Base-by-base conservation (phyloP, 768 basidiomycete genomes). In the Hirschioporus abietinus region DNA sequence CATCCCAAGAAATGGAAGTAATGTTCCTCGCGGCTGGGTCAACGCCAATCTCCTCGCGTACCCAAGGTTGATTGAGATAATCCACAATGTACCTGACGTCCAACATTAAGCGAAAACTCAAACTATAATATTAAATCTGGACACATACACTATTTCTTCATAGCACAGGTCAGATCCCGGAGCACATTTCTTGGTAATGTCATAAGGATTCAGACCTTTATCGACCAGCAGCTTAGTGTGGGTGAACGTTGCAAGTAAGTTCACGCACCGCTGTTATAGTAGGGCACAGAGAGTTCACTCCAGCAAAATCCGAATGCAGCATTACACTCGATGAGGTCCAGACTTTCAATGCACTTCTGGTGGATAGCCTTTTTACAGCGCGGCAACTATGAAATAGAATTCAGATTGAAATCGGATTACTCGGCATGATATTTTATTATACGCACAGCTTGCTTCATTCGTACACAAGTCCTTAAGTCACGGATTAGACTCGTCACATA, bases 131-230 rank as follows among this genome's bases (percentile, higher is more conserved):
- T 64, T 66, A 26, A 68, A 60, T 26, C 23, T 7, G 34, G 20
- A 24, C 8, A 57, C 73, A 63, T 67, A 83, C 82, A 72, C 75
- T 8, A 80, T 86, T 70, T 82, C 82, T 1, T 71, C 66, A 66
- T 81, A 82, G 73, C 82, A 83, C 35, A 79, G 72, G 27, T 71
- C 71, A 52, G 42, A 52, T 15, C 42, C 42, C 15, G 42, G 5
- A 1, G 12, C 15, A 34, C 89, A 91, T 35, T 78, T 75, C 71
- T 83, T 82, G 71, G 83, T 88, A 63, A 93, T 83, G 71, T 93
- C 90, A 72, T 93, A 92, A 1, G 83, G 85, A 72, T 88, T 87
- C 25, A 67, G 67, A 27, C 74, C 77, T 76, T 17, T 30, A 8
- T 30, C 30, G 30, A 30, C 30, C 30, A 30, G 30, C 79, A 61